A percentile compares a stretch with the other conserved stretches of the same genome.
Evolutionary conservation across 2,329 filamentous ascomycete genomes (phyloP).

Genomic region (Ophiostoma montium): DNA sequence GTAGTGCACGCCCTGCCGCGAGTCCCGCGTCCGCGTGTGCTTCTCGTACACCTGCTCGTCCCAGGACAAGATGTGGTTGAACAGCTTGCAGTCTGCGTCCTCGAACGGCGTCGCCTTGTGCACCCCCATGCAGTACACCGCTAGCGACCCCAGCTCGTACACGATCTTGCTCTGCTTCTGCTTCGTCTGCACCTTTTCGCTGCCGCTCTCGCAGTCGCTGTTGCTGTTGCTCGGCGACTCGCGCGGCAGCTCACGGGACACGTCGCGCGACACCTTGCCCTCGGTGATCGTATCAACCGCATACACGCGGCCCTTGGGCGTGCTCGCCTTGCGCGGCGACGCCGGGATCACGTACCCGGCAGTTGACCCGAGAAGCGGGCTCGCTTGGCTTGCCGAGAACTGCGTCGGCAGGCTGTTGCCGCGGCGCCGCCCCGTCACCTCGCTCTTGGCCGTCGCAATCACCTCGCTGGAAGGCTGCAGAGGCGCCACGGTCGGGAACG

Average conservation of each 20-base stretch:
- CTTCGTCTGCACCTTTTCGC: slow-evolving; percentile 40
- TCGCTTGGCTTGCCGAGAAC: slow-evolving; percentile 39
- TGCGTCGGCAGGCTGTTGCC: slow-evolving; percentile 68
- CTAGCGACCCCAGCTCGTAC: slow-evolving; percentile 68
- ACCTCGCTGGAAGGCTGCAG: slow-evolving; percentile 10
- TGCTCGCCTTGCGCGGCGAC: slow-evolving; percentile 24
- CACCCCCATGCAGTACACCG: slow-evolving; percentile 59
- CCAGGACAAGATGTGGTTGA: slow-evolving; percentile 93
- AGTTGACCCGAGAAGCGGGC: slow-evolving; percentile 35
- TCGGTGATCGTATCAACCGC: slow-evolving; percentile 46
- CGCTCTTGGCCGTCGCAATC: slow-evolving; percentile 13
- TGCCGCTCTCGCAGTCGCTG: slow-evolving; percentile 64
- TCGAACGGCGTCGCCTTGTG: slow-evolving; percentile 70
- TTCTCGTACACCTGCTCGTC: slow-evolving; percentile 79
- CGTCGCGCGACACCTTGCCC: slow-evolving; percentile 30
- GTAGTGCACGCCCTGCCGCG: slow-evolving; percentile 64
- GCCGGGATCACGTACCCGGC: slow-evolving; percentile 24
- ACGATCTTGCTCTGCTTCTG: slow-evolving; percentile 72
- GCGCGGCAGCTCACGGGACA: slow-evolving; percentile 17
- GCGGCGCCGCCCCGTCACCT: slow-evolving; percentile 31
- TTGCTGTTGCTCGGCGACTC: slow-evolving; percentile 43
- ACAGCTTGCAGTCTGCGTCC: slow-evolving; percentile 63
- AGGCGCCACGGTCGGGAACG: background rate
- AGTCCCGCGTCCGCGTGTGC: slow-evolving; percentile 60
- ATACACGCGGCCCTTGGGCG: slow-evolving; percentile 38